phyloP scores from a whole-genome alignment of 176 grass and related monocot species.

The Carex pumila region DNA sequence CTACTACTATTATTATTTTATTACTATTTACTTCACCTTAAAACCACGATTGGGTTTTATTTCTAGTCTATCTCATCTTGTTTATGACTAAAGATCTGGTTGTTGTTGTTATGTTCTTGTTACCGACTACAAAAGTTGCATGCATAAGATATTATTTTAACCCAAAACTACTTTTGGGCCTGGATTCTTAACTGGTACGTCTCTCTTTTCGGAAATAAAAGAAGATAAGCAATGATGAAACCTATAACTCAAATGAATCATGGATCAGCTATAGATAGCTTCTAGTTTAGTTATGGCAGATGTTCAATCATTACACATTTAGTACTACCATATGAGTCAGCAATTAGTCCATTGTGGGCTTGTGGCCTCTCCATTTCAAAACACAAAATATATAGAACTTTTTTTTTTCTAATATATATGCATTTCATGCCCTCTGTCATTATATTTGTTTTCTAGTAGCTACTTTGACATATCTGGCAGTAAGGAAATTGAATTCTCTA shows the following conservation, averaged over 20 bases:
- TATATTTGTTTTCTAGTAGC: neutral
- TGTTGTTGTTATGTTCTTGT: too few relatives aligned
- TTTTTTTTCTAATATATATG: neutral
- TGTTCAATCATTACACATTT: neutral
- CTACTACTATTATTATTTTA: too few relatives aligned
- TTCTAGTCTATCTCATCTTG: too few relatives aligned
- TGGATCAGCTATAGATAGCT: neutral
- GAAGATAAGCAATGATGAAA: neutral
- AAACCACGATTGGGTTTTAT: too few relatives aligned
- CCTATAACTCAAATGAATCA: neutral
- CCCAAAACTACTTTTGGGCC: neutral
- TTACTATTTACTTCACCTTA: too few relatives aligned
- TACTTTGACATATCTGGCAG: neutral
- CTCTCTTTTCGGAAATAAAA: neutral
- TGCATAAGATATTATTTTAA: neutral
- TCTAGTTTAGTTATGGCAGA: neutral
- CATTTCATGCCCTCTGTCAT: neutral
- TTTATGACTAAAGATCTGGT: too few relatives aligned
- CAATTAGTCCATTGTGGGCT: neutral
- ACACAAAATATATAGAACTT: neutral
- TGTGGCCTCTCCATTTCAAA: neutral
- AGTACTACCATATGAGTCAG: neutral
- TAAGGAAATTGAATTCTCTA: too few relatives aligned
- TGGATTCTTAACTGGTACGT: neutral
- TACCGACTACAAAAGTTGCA: neutral